Evolutionary conservation across 1,139 yeast genomes (phyloP), one percentile per base, ranked within the genome.

Genomic region (Hanseniaspora uvarum): DNA sequence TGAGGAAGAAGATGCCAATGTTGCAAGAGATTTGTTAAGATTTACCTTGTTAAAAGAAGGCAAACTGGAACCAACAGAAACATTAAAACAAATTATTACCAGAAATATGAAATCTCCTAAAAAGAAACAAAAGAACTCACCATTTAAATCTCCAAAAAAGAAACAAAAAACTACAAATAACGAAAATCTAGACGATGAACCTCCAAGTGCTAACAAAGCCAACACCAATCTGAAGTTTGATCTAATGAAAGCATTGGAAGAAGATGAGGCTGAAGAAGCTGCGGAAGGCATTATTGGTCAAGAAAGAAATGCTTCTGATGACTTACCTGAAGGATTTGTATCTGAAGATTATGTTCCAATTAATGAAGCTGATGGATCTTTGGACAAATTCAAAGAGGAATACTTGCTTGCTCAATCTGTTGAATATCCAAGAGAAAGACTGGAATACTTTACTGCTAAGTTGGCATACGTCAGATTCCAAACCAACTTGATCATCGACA

Each of bases 21-120:
- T 86, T 44, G 98, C 99, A 3, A 94, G 87, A 61, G 85, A 83
- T 61, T 69, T 94, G 62, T 73, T 92, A 60, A 76, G 95, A 63
- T 92, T 78, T 67, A 94, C 98, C 0, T 72, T 94, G 60, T 85
- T 89, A 19, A 72, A 68, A 55, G 72, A 68, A 47, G 8, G 12
- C 12, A 37, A 30, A 16, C 63, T 63, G 16, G 66, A 62, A 6
- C 24, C 34, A 4, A 50, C 33, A 21, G 33, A 43, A 70, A 64
- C 48, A 2, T 16, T 50, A 4, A 46, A 36, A 4, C 34, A 39
- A n/a, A 23, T 50, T 10, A 43, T 50, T 8, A 50, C 23, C 65
- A 63, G 21, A 68, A 63, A n/a, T 64, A 60, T 21, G 24, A 66
- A 62, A 37, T 62, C 60, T 4, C 46, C 40, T 6, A 44, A 39